A percentile compares a stretch with the other conserved stretches of the same genome.
These are phyloP conservation scores for Lasiodiplodia sp. DNA, from an alignment of 2,329 filamentous ascomycete species.

Conservation along the genomic window DNA sequence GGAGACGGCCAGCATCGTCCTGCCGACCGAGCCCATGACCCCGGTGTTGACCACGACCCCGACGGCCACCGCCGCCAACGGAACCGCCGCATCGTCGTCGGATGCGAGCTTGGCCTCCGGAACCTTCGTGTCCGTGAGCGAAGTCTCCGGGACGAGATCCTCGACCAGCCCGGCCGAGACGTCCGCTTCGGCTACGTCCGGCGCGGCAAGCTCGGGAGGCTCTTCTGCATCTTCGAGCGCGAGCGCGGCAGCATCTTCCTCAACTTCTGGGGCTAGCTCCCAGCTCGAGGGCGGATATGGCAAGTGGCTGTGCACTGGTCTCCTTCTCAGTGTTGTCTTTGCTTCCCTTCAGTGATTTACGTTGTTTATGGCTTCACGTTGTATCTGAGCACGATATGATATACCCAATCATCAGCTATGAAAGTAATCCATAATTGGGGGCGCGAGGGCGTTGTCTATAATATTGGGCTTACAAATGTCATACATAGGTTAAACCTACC, in stretches of 20 bases:
- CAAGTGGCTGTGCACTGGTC: conserved; percentile 14
- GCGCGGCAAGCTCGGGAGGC: conserved; percentile 7
- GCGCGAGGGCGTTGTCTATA: background rate
- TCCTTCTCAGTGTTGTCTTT: conserved; percentile 4
- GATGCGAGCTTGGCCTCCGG: background rate
- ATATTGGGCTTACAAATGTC: background rate
- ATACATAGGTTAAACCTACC: background rate
- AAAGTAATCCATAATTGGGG: background rate
- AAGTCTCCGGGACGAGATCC: conserved; percentile 5
- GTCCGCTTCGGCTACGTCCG: background rate
- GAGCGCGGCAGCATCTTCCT: background rate
- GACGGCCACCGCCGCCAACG: background rate
- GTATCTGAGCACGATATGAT: background rate
- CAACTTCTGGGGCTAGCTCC: background rate
- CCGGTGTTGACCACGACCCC: background rate
- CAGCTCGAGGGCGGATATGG: background rate
- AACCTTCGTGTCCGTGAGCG: conserved; percentile 1
- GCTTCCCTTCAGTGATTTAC: background rate
- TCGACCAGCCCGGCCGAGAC: background rate
- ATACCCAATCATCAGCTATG: background rate
- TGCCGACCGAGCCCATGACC: background rate
- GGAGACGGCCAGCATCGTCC: background rate
- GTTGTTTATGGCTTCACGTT: background rate
- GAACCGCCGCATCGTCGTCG: background rate
- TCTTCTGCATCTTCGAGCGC: background rate